Conservation (phyloP, 768 basidiomycete species). For the Agrocybe pediades region DNA sequence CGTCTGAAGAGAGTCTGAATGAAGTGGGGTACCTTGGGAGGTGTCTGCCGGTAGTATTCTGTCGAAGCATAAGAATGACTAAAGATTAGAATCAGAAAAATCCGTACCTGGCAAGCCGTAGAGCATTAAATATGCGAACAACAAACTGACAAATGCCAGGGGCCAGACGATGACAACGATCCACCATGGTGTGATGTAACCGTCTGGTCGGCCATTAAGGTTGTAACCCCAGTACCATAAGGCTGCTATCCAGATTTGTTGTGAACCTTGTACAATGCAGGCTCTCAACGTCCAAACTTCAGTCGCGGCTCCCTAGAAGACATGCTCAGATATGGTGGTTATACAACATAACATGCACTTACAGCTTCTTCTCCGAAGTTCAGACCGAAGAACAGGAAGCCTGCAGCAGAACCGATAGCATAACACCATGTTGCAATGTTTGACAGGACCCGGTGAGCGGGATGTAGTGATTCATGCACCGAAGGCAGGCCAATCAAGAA, state of each 20-base stretch:
- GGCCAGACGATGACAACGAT: constrained; percentile 85
- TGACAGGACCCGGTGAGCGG: constrained; percentile 66
- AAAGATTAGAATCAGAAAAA: background rate
- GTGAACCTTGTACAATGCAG: constrained; percentile 91
- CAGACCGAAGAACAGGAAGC: constrained; percentile 91
- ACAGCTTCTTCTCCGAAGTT: constrained; percentile 98
- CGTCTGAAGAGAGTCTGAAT: constrained; percentile 85
- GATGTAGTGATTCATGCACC: constrained; percentile 55
- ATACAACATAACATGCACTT: constrained; percentile 21
- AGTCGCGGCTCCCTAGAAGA: constrained; percentile 79
- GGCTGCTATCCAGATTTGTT: constrained; percentile 94
- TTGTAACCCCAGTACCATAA: constrained; percentile 96
- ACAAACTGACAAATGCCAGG: constrained; percentile 68
- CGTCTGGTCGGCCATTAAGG: constrained; percentile 56
- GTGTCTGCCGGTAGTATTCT: constrained; percentile 92
- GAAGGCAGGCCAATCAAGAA: constrained; percentile 90
- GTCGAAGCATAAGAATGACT: constrained; percentile 10
- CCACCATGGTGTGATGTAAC: constrained; percentile 77
- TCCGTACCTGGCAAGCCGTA: constrained; percentile 77
- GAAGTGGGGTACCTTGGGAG: constrained; percentile 94
- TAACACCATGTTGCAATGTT: constrained; percentile 89
- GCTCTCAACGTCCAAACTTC: constrained; percentile 93
- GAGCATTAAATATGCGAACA: constrained; percentile 83
- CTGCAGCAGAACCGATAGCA: constrained; percentile 89
- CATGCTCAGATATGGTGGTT: constrained; percentile 8